phyloP scores from a whole-genome alignment of 257 asterid species.

The Solanum appendiculatum region DNA sequence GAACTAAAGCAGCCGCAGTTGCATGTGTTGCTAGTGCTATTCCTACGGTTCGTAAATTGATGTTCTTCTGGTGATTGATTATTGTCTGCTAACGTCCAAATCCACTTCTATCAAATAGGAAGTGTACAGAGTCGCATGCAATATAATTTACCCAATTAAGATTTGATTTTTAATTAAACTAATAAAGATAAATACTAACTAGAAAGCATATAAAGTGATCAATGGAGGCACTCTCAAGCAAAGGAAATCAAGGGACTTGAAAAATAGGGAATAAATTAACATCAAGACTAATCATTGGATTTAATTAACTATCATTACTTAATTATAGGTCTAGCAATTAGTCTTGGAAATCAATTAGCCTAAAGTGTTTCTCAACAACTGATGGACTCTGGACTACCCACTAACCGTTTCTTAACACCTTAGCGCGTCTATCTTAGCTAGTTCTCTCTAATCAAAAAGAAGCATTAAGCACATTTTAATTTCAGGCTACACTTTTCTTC shows the following conservation, averaged over 20 bases:
- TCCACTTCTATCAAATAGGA: neutral
- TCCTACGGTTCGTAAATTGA: slow-evolving; percentile 36
- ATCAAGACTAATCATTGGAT: neutral
- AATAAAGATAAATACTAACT: neutral
- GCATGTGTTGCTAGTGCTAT: slow-evolving; percentile 56
- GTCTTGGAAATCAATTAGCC: neutral
- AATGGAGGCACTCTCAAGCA: neutral
- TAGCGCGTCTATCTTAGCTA: neutral
- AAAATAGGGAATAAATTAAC: neutral
- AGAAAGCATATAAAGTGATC: neutral
- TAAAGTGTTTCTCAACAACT: neutral
- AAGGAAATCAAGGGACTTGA: neutral
- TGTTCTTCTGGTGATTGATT: neutral
- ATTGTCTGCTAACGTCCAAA: neutral
- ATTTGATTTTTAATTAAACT: neutral
- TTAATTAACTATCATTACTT: neutral
- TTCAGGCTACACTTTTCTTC: neutral
- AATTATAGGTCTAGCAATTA: neutral
- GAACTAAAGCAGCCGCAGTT: slow-evolving; percentile 60
- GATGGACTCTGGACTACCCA: neutral
- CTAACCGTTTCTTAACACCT: neutral
- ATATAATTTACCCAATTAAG: neutral
- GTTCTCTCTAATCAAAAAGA: neutral
- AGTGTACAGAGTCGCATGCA: neutral
- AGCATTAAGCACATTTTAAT: neutral